Base-by-base conservation (phyloP, 2,329 filamentous ascomycete genomes). In the Paecilomyces variotii region DNA sequence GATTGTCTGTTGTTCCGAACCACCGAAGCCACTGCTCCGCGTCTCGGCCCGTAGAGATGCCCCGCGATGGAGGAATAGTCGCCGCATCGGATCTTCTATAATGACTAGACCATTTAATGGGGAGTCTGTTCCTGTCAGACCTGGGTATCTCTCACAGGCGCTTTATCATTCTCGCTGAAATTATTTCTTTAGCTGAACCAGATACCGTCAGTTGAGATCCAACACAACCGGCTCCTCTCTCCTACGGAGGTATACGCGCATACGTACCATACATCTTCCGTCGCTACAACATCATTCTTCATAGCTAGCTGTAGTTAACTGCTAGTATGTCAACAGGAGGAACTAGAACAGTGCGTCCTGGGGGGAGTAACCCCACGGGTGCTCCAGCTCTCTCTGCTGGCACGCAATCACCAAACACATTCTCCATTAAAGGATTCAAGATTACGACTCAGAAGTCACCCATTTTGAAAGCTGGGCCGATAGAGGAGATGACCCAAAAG, bases 391-490 rank as follows among this genome's bases (percentile, higher is more conserved):
- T 57, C 34, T 57, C 60, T n/a, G 60, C 65, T 62, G 62, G 68
- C 49, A 76, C 64, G 34, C 73, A 67, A 69, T 79, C 66, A 74
- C 84, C 63, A 7, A 76, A 78, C 54, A 82, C 84, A 5, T 88
- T 88, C 73, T 74, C 73, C 2, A 85, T 89, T 67, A 80, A 82
- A 63, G 82, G 81, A 68, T 95, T 93, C 80, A 83, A 79, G 67
- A 87, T 97, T 73, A 84, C 84, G 28, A 90, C 90, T 57, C 88
- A 91, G 71, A 97, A 97, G 79, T 86, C 94, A 55, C 94, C 94
- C 62, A 99, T 99, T 74, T 88, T 95, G 66, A 97, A 96, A 75
- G 86, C 92, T 53, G 89, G 84, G 4, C 89, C 91, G 55, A 97
- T 99, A 70, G 91, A 96, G 70, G 84, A 84, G 39, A 90, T 99